A percentile compares a stretch with the other conserved stretches of the same genome.
These are phyloP conservation scores for Heterobasidion parviporum DNA, from an alignment of 1,284 basidiomycete genomes.

Conservation along the genomic window DNA sequence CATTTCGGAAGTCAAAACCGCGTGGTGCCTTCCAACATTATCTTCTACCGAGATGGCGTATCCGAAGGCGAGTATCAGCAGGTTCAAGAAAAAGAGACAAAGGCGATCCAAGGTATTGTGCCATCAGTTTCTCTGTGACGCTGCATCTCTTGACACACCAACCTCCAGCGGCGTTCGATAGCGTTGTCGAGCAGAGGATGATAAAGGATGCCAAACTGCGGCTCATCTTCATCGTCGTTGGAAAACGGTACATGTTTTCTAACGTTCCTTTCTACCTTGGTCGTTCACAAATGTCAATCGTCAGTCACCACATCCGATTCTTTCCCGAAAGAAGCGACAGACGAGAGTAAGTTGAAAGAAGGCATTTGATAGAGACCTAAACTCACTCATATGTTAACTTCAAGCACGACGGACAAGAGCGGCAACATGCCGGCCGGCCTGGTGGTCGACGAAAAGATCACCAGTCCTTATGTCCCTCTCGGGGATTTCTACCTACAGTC, in stretches of 20 bases:
- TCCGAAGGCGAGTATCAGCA: constrained; percentile 52
- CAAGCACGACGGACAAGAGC: background rate
- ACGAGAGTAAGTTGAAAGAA: background rate
- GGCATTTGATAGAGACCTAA: background rate
- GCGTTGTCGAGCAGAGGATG: too few relatives aligned
- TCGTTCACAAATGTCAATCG: background rate
- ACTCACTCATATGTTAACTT: background rate
- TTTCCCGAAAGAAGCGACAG: constrained; percentile 25
- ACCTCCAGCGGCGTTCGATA: too few relatives aligned
- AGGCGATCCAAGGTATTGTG: constrained; percentile 32
- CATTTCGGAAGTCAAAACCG: background rate
- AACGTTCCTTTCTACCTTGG: background rate
- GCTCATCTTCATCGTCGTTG: background rate
- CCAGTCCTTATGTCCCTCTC: background rate
- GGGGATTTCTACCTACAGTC: background rate
- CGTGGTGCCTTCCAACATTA: constrained; percentile 22
- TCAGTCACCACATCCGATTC: constrained; percentile 42
- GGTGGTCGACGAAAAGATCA: background rate
- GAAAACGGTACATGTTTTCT: background rate
- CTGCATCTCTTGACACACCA: too few relatives aligned
- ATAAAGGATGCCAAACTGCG: background rate
- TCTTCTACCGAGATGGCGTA: constrained; percentile 58
- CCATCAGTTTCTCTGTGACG: background rate
- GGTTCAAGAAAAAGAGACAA: constrained; percentile 36
- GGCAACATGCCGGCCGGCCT: background rate